Evolutionary conservation across 208 protist genomes (phyloP), one percentile per base, ranked within the genome.

Genomic region (Crithidia fasciculata): DNA sequence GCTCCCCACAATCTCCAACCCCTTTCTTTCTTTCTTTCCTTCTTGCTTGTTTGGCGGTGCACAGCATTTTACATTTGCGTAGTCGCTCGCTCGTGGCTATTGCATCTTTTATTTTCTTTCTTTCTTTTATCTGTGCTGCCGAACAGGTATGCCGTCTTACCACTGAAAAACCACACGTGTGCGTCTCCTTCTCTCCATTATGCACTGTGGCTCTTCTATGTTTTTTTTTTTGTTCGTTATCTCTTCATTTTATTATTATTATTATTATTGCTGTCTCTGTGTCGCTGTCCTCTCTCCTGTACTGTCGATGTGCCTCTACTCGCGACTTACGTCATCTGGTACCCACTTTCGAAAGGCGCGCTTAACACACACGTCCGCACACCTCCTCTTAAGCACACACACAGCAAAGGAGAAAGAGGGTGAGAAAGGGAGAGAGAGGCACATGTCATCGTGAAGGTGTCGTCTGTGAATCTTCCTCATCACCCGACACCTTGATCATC

Each of bases 41-140:
- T 57, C 15, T 39, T 68, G 16, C 52, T 58, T 3, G 44, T 80
- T 61, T 53, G 41, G 13, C 16, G 59, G 55, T 72, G 37, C 19
- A 44, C 44, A 19, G 10, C 6, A n/a, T 15, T 69, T 44, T 8
- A 57, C 19, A 37, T 28, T 28, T 28, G 28, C 28, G 28, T 28
- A 28, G 28, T 28, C 28, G 28, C 28, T 28, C 28, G 28, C 28
- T 28, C 28, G 28, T 28, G 28, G 28, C 28, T 28, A 28, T 28
- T 28, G 55, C 36, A 52, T 5, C 19, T 58, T 60, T 57, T 71
- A 0, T 53, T 52, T 68, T 62, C 43, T 69, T 69, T 70, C 39
- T 78, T 68, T 77, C 19, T 78, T 62, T 71, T 69, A 6, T 8
- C 64, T 61, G 8, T 71, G 15, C 54, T 37, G 53, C 50, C 57